Percentiles rank a stretch among this genome's conserved stretches.
Evolutionary conservation across 257 asterid species (phyloP).

Genomic region (Nicotiana sylvestris): DNA sequence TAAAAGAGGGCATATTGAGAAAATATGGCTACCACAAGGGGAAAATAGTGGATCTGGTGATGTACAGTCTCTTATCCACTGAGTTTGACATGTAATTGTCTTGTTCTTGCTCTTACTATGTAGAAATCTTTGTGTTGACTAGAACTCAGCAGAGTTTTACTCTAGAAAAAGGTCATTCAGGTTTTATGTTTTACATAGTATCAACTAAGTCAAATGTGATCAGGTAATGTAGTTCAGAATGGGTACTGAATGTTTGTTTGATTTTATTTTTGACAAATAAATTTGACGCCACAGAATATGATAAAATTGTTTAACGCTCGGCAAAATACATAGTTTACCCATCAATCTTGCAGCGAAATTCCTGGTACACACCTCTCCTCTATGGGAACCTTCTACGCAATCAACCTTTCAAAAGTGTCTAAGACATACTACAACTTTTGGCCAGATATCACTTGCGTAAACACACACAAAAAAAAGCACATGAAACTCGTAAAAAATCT

Average conservation of each 20-base stretch:
- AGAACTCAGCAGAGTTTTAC: background rate
- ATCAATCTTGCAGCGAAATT: no score
- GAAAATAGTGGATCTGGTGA: constrained; percentile 27
- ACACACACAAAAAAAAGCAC: no score
- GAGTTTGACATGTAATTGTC: background rate
- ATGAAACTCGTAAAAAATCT: no score
- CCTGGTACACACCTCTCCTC: no score
- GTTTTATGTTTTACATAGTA: background rate
- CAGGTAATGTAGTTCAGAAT: background rate
- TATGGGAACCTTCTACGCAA: no score
- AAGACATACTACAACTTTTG: no score
- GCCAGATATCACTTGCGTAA: no score
- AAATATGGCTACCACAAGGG: constrained; percentile 44
- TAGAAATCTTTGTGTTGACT: background rate
- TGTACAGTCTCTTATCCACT: constrained; percentile 37
- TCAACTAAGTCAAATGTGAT: background rate
- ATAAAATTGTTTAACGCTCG: background rate
- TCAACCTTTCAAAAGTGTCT: no score
- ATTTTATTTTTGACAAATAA: background rate
- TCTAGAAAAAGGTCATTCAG: background rate
- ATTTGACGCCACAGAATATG: background rate
- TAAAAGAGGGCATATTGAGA: constrained; percentile 38
- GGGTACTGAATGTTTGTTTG: background rate
- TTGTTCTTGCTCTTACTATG: background rate
- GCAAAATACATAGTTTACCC: no score